Base-by-base conservation (phyloP, 1,139 yeast species). In the Meyerozyma smithsonii region DNA sequence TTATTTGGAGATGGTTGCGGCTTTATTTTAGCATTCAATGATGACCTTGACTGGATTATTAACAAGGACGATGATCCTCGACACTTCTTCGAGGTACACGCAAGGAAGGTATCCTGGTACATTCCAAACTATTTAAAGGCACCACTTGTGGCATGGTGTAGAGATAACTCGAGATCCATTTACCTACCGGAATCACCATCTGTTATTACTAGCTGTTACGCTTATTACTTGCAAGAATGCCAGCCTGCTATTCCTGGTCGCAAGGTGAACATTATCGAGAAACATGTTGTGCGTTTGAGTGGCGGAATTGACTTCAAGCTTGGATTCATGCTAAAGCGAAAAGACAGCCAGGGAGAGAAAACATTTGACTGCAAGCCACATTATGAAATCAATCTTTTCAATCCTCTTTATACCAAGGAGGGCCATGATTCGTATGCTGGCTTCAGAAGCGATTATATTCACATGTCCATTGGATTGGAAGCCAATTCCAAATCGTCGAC, bases 371-470 rank as follows among this genome's bases (percentile, higher is more conserved):
- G 80, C 45, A 69, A 61, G 24, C 88, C 94, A 0, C 97, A 90
- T 58, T 84, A 82, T 57, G 78, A 82, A 4, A 72, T 89, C 7
- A 62, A 74, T 19, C 60, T 88, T 30, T 69, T 64, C 40, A 79
- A 84, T 52, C 96, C 96, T 0, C 67, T 77, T 4, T 77, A 54
- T 52, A 77, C 85, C 4, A 51, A 66, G 8, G 56, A 62, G 2
- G 59, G 55, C 0, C 81, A 82, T 50, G 97, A 92, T 58, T 86
- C 96, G 0, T 90, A 82, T 53, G 57, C 58, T 4, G 94, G 87
- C 0, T 90, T 85, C 62, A 66, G 97, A 55, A 81, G 94, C 41
- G 80, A 85, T 39, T 85, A 75, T 50, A 70, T 89, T 14, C 96
- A 88, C 55, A 66, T 90, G 75, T 86, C 94, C 0, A 69, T 90